Conservation (phyloP, 108 stramenopile genomes). For the Pseudonitzschia multistriata region DNA sequence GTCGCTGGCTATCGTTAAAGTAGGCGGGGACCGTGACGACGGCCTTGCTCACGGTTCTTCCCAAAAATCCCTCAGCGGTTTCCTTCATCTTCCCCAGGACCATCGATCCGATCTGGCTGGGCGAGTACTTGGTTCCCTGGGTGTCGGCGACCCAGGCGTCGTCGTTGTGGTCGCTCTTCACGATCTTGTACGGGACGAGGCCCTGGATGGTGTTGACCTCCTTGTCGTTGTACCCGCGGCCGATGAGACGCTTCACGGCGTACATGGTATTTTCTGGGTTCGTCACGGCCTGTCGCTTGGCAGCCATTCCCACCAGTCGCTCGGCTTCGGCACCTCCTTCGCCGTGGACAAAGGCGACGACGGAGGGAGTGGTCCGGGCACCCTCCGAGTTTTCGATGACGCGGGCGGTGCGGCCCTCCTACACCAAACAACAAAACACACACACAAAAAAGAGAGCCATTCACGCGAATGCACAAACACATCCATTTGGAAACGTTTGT, state of each 20-base stretch:
- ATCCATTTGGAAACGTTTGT: too few relatives aligned
- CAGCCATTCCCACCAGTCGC: slow-evolving; percentile 96
- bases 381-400: slow-evolving; percentile 99
- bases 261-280: slow-evolving; percentile 99
- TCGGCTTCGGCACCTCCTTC: slow-evolving; percentile 48
- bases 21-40: slow-evolving; percentile 99
- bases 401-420: slow-evolving; percentile 91
- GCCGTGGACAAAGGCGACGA: slow-evolving; percentile 88
- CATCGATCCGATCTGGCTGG: slow-evolving; percentile 98
- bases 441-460: too few relatives aligned
- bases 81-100: slow-evolving; percentile 99
- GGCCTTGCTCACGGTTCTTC: slow-evolving; percentile 93
- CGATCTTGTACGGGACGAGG: slow-evolving; percentile 97
- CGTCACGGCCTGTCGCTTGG: slow-evolving; percentile 98
- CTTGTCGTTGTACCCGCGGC: slow-evolving; percentile 86
- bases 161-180: slow-evolving; percentile 86
- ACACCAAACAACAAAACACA: too few relatives aligned
- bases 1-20: slow-evolving; percentile 98
- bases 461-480: too few relatives aligned
- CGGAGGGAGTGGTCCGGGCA: slow-evolving; percentile 97
- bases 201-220: slow-evolving; percentile 91
- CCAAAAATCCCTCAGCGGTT: slow-evolving; percentile 97
- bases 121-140: slow-evolving; percentile 90
- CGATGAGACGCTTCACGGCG: slow-evolving; percentile 98
- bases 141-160: slow-evolving; percentile 97